These are phyloP conservation scores for Pyracantha coccinea DNA, from an alignment of 331 rosid genomes.

Conservation along the genomic window DNA sequence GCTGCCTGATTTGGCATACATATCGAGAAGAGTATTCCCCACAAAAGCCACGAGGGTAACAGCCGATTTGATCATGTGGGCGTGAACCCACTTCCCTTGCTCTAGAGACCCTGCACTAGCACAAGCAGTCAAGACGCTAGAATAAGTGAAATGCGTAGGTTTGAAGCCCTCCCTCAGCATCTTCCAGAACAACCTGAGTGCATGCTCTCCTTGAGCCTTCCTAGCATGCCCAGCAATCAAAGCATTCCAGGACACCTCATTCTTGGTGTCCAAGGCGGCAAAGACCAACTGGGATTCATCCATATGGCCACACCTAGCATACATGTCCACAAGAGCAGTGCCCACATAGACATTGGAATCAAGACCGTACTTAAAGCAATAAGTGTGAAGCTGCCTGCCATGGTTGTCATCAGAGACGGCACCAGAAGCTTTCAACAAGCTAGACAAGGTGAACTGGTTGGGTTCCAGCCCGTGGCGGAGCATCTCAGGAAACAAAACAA, in stretches of 20 bases:
- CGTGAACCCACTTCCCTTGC: constrained; percentile 89
- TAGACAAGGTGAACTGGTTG: constrained; percentile 71
- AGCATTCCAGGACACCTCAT: constrained; percentile 88
- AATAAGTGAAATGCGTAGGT: constrained; percentile 67
- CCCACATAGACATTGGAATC: constrained; percentile 62
- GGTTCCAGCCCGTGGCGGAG: constrained; percentile 38
- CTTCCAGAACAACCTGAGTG: constrained; percentile 39
- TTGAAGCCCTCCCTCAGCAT: constrained; percentile 48
- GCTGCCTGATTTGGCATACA: constrained; percentile 83
- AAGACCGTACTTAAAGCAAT: constrained; percentile 54
- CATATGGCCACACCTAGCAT: constrained; percentile 65
- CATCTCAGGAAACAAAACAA: constrained; percentile 58
- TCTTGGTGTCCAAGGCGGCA: constrained; percentile 40
- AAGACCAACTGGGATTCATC: constrained; percentile 47
- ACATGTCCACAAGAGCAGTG: constrained; percentile 81
- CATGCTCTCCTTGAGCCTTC: constrained; percentile 56
- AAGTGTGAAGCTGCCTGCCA: constrained; percentile 67
- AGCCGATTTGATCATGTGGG: constrained; percentile 60
- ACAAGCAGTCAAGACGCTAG: constrained; percentile 51
- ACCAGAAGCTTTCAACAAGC: constrained; percentile 63
- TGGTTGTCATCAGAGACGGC: constrained; percentile 22
- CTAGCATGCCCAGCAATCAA: constrained; percentile 60
- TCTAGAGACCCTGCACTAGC: constrained; percentile 64
- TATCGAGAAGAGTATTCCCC: constrained; percentile 80
- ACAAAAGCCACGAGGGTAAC: constrained; percentile 45